Conservation (phyloP, 1,139 yeast genomes). For the Magnusiomyces tetraspermus region DNA sequence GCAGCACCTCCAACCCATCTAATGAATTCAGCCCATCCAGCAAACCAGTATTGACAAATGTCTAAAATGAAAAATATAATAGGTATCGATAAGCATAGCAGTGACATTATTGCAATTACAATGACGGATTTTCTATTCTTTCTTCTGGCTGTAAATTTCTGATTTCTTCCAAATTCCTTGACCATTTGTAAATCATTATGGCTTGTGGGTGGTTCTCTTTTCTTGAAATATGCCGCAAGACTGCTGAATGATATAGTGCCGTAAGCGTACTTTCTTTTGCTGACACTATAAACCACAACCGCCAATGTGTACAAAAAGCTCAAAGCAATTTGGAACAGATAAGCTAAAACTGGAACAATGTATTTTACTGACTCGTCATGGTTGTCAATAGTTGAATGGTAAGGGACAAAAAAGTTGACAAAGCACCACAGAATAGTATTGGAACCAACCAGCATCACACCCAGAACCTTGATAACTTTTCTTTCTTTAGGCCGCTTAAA, state of each 20-base stretch:
- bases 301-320: constrained; percentile 63
- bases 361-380: neutral
- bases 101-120: constrained; percentile 49
- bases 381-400: constrained; percentile 36
- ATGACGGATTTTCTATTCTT: constrained; percentile 28
- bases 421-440: constrained; percentile 19
- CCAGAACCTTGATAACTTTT: constrained; percentile 51
- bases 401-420: constrained; percentile 20
- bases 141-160: neutral
- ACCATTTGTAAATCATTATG: neutral
- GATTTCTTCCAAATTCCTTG: neutral
- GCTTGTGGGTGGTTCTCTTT: neutral
- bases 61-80: constrained; percentile 72
- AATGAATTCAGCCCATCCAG: constrained; percentile 67
- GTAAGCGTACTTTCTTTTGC: constrained; percentile 46
- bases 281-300: constrained; percentile 49
- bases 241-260: neutral
- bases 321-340: constrained; percentile 63
- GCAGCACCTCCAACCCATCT: constrained; percentile 44
- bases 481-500: constrained; percentile 64
- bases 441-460: constrained; percentile 46
- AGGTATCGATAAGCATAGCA: constrained; percentile 53
- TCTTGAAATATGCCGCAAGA: neutral
- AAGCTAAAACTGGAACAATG: constrained; percentile 66
- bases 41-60: constrained; percentile 62